phyloP scores from a whole-genome alignment of 371 early-diverging fungal genomes.

The Rhizomucor miehei region DNA sequence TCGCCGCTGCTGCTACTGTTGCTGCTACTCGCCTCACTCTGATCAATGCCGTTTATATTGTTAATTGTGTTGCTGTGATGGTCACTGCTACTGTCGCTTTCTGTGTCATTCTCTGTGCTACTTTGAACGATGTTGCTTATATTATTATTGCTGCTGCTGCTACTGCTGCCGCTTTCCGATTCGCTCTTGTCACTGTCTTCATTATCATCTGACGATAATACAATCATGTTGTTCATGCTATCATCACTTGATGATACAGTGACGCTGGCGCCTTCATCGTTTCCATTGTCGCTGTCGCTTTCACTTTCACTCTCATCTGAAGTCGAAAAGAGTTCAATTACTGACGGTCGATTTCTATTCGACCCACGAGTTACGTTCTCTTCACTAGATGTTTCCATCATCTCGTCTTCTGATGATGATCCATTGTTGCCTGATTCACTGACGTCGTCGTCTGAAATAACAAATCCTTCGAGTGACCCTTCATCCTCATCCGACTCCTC shows the following conservation, averaged over 20 bases:
- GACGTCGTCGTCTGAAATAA: background rate
- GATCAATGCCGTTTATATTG: background rate
- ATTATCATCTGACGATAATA: no score
- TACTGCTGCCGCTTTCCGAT: no score
- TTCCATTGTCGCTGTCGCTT: background rate
- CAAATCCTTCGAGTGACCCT: conserved; percentile 4
- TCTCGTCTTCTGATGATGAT: background rate
- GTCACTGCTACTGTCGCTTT: background rate
- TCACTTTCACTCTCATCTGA: background rate
- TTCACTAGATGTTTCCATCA: no score
- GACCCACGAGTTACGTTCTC: no score
- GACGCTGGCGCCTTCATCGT: no score
- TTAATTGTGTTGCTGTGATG: no score
- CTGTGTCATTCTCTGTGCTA: background rate
- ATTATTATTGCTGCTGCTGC: no score
- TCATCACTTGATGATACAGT: no score
- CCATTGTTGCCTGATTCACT: background rate
- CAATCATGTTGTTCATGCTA: no score
- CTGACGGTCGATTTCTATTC: no score
- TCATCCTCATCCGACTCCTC: conserved; percentile 1
- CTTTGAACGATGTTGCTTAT: no score
- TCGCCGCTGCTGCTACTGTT: background rate
- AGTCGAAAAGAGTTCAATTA: no score
- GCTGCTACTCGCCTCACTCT: background rate
- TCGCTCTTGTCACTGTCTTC: background rate